Base-by-base conservation (phyloP, 2,329 filamentous ascomycete species). In the Pseudopyrenochaeta lycopersici region DNA sequence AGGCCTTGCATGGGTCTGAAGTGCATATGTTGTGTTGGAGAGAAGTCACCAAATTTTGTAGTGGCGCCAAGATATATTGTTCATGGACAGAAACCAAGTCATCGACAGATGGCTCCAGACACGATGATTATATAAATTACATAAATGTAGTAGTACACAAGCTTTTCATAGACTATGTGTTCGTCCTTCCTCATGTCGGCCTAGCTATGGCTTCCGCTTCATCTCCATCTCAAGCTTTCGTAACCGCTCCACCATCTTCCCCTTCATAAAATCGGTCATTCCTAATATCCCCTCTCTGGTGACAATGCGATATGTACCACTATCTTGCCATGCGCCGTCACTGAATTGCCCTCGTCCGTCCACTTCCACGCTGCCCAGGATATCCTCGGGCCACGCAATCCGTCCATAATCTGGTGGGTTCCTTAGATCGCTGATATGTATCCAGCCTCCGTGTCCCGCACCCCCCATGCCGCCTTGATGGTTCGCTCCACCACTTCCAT, bases 321-420 rank as follows among this genome's bases (percentile, higher is more conserved):
- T 85, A 27, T 80, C 73, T 71, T 88, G 85, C 75, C 86, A 88
- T 45, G 81, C 81, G 10, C 85, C 85, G 23, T 52, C 80, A 78
- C 84, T 80, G 70, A 88, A 86, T n/a, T 77, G 73, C 1, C 86
- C 86, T 15, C 79, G 59, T 0, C 78, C 79, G 72, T 88, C 85
- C 4, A 88, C 82, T 70, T 88, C 85, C 20, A 88, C 67, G 61
- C 85, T 88, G 12, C 86, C 86, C 66, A 88, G 85, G 44, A 88
- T 88, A 72, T 88, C 86, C 67, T 88, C 86, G 0, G 86, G 85
- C 82, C 82, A 86, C 46, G 86, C 83, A 56, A 88, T 87, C n/a
- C 86, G 71, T 1, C 86, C 86, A 71, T 80, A 88, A 54, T 88
- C 86, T 2, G 86, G 85, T 31, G 85, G 84, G 55, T 84, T 81